Base-by-base conservation (phyloP, 371 early-diverging fungal genomes). In the Apophysomyces variabilis region DNA sequence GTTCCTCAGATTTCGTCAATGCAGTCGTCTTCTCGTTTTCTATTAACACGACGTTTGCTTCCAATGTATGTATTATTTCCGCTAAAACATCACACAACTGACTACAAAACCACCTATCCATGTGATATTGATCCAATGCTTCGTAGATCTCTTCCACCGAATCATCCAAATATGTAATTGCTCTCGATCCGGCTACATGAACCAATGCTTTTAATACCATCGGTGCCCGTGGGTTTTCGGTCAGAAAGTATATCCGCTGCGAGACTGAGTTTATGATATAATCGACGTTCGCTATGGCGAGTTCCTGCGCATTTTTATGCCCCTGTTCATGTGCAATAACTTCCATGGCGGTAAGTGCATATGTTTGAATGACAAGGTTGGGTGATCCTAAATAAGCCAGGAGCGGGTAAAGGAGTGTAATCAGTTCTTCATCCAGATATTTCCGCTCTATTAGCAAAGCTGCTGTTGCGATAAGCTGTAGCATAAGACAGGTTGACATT, bases 201-300 rank as follows among this genome's bases (percentile, higher is more conserved):
- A 89, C 71, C 38, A 87, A 67, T 1, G 90, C 89, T 8, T 73
- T 76, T 37, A 91, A 67, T 6, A 91, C 88, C 44, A 77, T 65
- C 0, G 89, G 87, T 4, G 87, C 78, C 3, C 75, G 65, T 0
- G 82, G 78, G 65, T 88, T 78, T 18, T 67, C 59, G 2, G 61
- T 58, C 12, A 88, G 46, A 32, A 83, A 60, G 5, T 79, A 67
- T 1, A 91, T 71, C 13, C 84, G 79, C 14, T 77, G 75, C 3
- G 85, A 81, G 2, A 87, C 77, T 47, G 71, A 72, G 62, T 91
- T 87, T 39, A 89, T 80, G 12, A 89, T 70, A 65, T 91, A 89
- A 64, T 91, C 91, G 57, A 88, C 75, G 57, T 91, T 89, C 43
- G 61, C 70, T 26, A 87, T 71, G 0, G 85, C 71, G 21, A 90